These are phyloP conservation scores for Botrytis paeoniae DNA, from an alignment of 2,329 filamentous ascomycete genomes.

Conservation along the genomic window DNA sequence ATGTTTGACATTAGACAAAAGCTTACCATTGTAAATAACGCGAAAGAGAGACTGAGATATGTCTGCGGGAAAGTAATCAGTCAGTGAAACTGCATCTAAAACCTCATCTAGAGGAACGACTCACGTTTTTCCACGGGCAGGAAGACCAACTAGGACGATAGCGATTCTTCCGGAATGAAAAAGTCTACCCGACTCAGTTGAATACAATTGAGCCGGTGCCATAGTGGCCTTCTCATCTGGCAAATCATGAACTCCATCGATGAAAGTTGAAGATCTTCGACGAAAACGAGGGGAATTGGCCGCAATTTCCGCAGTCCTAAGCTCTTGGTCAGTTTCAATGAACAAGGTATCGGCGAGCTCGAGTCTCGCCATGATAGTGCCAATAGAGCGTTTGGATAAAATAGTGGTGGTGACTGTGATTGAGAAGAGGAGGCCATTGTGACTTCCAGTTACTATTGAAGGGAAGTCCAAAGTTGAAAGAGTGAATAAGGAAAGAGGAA, in stretches of 20 bases:
- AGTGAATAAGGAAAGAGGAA: background rate
- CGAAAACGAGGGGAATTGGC: conserved; percentile 87
- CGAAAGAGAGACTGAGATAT: conserved; percentile 92
- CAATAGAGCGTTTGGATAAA: background rate
- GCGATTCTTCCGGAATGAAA: conserved; percentile 97
- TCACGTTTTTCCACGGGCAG: conserved; percentile 91
- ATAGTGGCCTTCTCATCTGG: conserved; percentile 67
- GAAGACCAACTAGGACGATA: conserved; percentile 93
- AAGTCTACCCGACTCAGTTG: conserved; percentile 92
- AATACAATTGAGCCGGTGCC: conserved; percentile 95
- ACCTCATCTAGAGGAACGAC: conserved; percentile 36
- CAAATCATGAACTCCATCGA: conserved; percentile 95
- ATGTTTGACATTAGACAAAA: background rate
- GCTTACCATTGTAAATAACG: conserved; percentile 84
- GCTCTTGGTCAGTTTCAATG: background rate
- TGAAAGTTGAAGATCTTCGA: conserved; percentile 90
- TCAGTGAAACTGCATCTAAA: background rate
- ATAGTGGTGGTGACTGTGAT: background rate
- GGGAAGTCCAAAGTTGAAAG: background rate
- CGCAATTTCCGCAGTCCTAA: conserved; percentile 77
- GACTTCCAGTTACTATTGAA: background rate
- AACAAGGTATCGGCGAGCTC: background rate
- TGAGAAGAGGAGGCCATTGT: background rate
- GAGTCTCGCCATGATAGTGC: background rate
- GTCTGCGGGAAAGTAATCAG: conserved; percentile 47